Evolutionary conservation across 345 rosid genomes (phyloP).

Genomic region (Sisymbrium altissimum): DNA sequence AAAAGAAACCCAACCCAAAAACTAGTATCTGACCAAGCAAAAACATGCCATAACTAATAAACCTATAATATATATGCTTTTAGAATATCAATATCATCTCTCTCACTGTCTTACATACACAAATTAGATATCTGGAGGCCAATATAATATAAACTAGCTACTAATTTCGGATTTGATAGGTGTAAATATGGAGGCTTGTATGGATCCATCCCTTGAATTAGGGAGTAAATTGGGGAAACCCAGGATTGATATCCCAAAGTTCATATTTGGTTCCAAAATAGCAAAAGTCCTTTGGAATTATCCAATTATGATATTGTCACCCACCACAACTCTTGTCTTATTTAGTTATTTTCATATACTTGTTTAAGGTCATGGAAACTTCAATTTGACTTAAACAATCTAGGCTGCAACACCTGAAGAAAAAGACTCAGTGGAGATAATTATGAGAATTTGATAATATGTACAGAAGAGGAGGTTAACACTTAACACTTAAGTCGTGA

Average conservation of each 20-base stretch:
- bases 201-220: neutral
- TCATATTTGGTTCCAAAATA: neutral
- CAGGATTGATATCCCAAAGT: neutral
- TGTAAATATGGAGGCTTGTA: neutral
- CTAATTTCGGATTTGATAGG: neutral
- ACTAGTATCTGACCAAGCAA: no score
- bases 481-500: conserved; percentile 16
- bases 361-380: neutral
- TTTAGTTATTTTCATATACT: neutral
- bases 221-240: neutral
- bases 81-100: no score
- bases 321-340: neutral
- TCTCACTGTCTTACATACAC: neutral
- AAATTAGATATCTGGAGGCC: neutral
- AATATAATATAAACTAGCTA: neutral
- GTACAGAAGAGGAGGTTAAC: conserved; percentile 9
- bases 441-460: conserved; percentile 16
- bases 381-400: neutral
- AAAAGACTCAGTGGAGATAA: neutral
- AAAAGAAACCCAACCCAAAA: no score
- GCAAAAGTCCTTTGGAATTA: neutral
- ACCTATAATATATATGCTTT: no score
- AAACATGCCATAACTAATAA: no score
- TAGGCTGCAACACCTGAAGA: neutral
- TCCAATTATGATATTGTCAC: neutral